Base-by-base conservation (phyloP, 257 asterid species). In the Jasminum sambac region DNA sequence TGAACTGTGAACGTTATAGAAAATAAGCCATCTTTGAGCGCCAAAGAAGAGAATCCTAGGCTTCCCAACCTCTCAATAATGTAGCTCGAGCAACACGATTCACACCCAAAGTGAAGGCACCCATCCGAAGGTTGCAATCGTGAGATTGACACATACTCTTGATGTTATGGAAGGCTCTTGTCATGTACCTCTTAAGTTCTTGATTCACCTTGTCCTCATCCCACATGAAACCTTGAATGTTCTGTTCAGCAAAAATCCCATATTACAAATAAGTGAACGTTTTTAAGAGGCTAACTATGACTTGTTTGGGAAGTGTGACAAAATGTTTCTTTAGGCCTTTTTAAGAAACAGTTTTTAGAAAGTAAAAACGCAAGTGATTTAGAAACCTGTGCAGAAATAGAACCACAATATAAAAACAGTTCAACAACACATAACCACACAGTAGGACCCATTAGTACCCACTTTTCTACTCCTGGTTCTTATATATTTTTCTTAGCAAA, bases 211-310 rank as follows among this genome's bases (percentile, higher is more conserved):
- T 88, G 41, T 86, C 92, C 67, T 91, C 98, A 0, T 82, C 93
- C 96, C 98, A 91, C 95, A 87, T 85, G 63, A 91, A 91, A 21
- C 98, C 94, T 85, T 89, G 98, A 77, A 89, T 89, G 67, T 92
- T 92, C 98, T 88, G 81, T 79, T 74, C 36, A 67, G 61, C 52
- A 73, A 46, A 67, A 58, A 67, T 4, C 11, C 58, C 43, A 19
- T 30, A 30, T 30, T 30, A 30, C 36, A 30, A 30, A 30, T 30
- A 4, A 30, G 36, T 30, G 36, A 30, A 1, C 4, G 36, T 30
- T 30, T 30, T 30, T 30, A 30, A 30, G 36, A 30, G 36, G 36
- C 36, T 30, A 4, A 30, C 36, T 30, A 30, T 30, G 36, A 4
- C 36, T 30, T 30, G n/a, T 30, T 30, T 30, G 36, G 36, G n/a